Evolutionary conservation across 768 basidiomycete genomes (phyloP), one percentile per base, ranked within the genome.

Genomic region (Gloeophyllum trabeum): DNA sequence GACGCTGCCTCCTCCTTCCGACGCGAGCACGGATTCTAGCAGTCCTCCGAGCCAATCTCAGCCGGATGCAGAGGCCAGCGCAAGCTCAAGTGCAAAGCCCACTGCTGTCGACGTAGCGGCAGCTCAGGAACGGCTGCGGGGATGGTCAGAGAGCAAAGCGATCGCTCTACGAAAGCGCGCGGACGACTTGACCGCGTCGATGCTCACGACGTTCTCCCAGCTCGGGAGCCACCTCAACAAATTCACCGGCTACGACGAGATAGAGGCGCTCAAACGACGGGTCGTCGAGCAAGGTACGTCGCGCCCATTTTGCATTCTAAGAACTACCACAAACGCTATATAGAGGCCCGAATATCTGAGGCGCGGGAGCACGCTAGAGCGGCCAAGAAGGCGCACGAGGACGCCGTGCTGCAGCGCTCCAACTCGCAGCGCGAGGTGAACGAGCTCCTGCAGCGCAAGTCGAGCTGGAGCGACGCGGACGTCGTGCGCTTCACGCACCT

Each of bases 361-460:
- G 71, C 82, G 3, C 76, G 92, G 16, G 62, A 71, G 38, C 76
- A 74, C 4, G 80, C 92, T 0, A 69, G 76, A 30, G 59, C 68
- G 24, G 81, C 90, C 4, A 98, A 98, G 62, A 54, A 58, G 5
- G 71, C 75, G 4, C 81, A 93, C 53, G 85, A 88, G 43, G 61
- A 70, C 43, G 87, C 92, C 0, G 86, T 93, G n/a, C 56, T 72
- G 7, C 68, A 77, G 51, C 82, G 93, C 4, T 81, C 89, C 6
- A 70, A 79, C 35, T 89, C 89, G 3, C 94, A 99, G 58, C 78
- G 87, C n/a, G 85, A 94, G 59, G 89, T 96, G 41, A 98, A 97
- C 61, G 87, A 93, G 56, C 76, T 99, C 2, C 66, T 98, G 13
- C 85, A 91, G 58, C 88, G 96, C 45, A 98, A 98, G 65, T 83